Conservation (phyloP, 2,329 filamentous ascomycete genomes). For the Trichoderma atroviride region DNA sequence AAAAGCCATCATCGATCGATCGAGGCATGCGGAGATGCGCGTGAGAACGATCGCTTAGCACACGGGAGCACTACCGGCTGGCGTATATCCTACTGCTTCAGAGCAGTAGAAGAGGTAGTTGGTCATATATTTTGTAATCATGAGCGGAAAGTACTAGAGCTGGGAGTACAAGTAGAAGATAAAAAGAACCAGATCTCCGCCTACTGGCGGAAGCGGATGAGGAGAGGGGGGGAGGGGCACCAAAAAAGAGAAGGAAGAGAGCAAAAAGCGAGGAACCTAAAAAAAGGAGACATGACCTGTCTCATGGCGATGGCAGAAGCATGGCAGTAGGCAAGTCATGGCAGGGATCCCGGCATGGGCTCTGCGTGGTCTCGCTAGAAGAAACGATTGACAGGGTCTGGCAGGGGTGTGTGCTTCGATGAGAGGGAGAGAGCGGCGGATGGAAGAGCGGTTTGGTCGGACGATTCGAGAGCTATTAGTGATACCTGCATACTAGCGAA, state of each 20-base stretch:
- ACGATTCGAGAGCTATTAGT: neutral
- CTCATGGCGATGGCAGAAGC: conserved; percentile 20
- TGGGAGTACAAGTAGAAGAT: neutral
- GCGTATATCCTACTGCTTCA: neutral
- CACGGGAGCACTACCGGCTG: neutral
- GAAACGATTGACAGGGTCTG: conserved; percentile 16
- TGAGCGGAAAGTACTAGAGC: neutral
- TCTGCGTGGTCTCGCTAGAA: conserved; percentile 16
- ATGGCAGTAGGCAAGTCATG: conserved; percentile 24
- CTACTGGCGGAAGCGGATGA: neutral
- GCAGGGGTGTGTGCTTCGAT: neutral
- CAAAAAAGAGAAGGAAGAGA: neutral
- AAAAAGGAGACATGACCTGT: conserved; percentile 9
- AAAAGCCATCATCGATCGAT: neutral
- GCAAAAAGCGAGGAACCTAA: neutral
- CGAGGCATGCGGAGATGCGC: neutral
- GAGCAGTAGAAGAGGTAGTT: neutral
- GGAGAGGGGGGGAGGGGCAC: neutral
- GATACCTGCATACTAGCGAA: neutral
- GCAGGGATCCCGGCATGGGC: conserved; percentile 13
- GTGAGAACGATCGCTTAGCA: neutral
- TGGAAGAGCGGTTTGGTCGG: neutral
- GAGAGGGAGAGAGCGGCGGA: neutral
- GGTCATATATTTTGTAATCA: neutral
- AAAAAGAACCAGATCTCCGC: neutral